Conservation (phyloP, 768 basidiomycete genomes). For the Myochromella boudieri region DNA sequence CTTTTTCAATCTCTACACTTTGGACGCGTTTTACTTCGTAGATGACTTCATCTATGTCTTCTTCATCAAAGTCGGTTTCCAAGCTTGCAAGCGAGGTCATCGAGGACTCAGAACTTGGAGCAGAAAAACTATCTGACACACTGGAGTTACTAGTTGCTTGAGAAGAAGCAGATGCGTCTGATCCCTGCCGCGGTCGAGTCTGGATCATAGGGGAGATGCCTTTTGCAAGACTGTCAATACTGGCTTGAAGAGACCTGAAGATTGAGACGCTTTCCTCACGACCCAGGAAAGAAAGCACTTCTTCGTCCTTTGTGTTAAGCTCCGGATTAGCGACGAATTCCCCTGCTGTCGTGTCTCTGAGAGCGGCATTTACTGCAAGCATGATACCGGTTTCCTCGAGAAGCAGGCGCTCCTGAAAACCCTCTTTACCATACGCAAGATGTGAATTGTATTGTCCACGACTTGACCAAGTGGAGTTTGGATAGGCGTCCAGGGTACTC, state of each 20-base stretch:
- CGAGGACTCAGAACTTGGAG: constrained; percentile 18
- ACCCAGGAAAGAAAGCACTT: constrained; percentile 1
- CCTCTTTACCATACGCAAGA: constrained; percentile 1
- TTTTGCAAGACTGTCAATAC: constrained; percentile 21
- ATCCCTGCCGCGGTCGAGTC: constrained; percentile 26
- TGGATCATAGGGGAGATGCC: constrained; percentile 9
- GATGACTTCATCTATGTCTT: constrained; percentile 28
- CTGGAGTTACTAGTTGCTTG: constrained; percentile 23
- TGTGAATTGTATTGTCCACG: neutral
- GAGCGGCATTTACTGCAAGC: constrained; percentile 21
- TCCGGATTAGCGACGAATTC: no score
- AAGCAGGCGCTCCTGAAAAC: constrained; percentile 22
- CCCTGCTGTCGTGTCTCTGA: no score
- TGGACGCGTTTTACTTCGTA: constrained; percentile 49
- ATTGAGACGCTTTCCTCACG: constrained; percentile 19
- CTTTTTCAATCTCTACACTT: constrained; percentile 49
- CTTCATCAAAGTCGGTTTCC: constrained; percentile 23
- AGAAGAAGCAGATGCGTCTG: constrained; percentile 31
- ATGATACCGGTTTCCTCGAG: constrained; percentile 29
- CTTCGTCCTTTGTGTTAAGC: no score
- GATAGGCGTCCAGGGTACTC: neutral
- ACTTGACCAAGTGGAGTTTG: constrained; percentile 1
- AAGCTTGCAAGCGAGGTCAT: constrained; percentile 19
- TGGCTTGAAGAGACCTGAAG: constrained; percentile 24
- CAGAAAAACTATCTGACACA: constrained; percentile 18